Evolutionary conservation across 345 rosid species (phyloP).

Genomic region (Euphorbia peplus): DNA sequence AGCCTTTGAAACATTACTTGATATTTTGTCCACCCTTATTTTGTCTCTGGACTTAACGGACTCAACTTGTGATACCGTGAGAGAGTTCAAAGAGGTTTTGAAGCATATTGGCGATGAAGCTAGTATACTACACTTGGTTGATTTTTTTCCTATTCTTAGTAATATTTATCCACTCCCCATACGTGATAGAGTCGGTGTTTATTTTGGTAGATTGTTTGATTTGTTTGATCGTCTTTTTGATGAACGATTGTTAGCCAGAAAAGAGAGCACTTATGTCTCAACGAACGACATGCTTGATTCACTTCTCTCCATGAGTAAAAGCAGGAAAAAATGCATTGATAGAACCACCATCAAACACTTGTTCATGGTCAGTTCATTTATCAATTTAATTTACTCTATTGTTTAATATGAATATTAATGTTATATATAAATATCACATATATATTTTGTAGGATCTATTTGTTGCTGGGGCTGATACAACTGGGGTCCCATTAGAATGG

Average conservation of each 20-base stretch:
- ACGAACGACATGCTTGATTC: constrained; percentile 36
- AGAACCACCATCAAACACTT: not conserved
- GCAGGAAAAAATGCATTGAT: constrained; percentile 21
- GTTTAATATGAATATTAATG: too few species aligned
- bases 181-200: constrained; percentile 12
- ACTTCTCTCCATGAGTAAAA: constrained; percentile 28
- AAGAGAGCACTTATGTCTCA: not conserved
- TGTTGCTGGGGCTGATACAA: constrained; percentile 31
- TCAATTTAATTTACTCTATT: too few species aligned
- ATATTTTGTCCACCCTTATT: too few species aligned
- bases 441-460: too few species aligned
- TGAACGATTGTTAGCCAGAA: constrained; percentile 23
- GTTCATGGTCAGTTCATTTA: not conserved
- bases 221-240: constrained; percentile 28
- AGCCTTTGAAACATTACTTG: too few species aligned
- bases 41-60: too few species aligned
- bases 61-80: too few species aligned
- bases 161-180: constrained; percentile 21
- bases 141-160: not conserved
- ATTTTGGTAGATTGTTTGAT: constrained; percentile 24
- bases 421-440: too few species aligned
- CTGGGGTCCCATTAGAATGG: constrained; percentile 48
- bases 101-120: too few species aligned
- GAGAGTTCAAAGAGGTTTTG: too few species aligned
- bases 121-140: too few species aligned